These are phyloP conservation scores for Protomyces macrosporus DNA, from an alignment of 1,139 yeast species.

Conservation along the genomic window DNA sequence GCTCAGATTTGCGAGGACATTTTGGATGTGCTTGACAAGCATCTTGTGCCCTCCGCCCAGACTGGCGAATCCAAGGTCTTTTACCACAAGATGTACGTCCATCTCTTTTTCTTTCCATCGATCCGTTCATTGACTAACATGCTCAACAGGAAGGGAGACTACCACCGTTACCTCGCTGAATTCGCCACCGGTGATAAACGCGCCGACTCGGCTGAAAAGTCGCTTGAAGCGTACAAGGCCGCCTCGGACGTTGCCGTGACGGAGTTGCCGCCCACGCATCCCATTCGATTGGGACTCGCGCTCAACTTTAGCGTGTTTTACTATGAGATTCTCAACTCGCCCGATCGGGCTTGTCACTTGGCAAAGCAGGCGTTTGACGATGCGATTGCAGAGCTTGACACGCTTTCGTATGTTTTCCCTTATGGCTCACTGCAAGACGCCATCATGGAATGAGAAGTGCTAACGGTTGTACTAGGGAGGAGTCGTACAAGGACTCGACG, in stretches of 20 bases:
- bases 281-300: slow-evolving; percentile 96
- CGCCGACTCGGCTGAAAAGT: slow-evolving; percentile 84
- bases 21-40: slow-evolving; percentile 76
- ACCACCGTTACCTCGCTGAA: slow-evolving; percentile 98
- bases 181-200: slow-evolving; percentile 88
- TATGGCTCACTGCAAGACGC: too few relatives aligned
- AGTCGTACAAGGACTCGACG: slow-evolving; percentile 96
- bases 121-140: background rate
- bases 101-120: background rate
- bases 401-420: slow-evolving; percentile 50
- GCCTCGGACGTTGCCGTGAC: slow-evolving; percentile 97
- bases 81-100: slow-evolving; percentile 76
- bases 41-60: slow-evolving; percentile 88
- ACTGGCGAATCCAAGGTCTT: slow-evolving; percentile 97
- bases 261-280: slow-evolving; percentile 97
- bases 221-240: slow-evolving; percentile 88
- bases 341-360: slow-evolving; percentile 96
- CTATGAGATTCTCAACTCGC: slow-evolving; percentile 95
- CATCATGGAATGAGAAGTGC: too few relatives aligned
- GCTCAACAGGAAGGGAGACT: slow-evolving; percentile 68
- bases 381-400: slow-evolving; percentile 97
- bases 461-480: slow-evolving; percentile 48
- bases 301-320: slow-evolving; percentile 96
- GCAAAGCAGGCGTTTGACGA: slow-evolving; percentile 99
- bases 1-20: slow-evolving; percentile 93